Percentiles rank a stretch among this genome's conserved stretches.
These are phyloP conservation scores for Plasmodium falciparum DNA, from an alignment of 169 alveolate genomes.

Conservation along the genomic window DNA sequence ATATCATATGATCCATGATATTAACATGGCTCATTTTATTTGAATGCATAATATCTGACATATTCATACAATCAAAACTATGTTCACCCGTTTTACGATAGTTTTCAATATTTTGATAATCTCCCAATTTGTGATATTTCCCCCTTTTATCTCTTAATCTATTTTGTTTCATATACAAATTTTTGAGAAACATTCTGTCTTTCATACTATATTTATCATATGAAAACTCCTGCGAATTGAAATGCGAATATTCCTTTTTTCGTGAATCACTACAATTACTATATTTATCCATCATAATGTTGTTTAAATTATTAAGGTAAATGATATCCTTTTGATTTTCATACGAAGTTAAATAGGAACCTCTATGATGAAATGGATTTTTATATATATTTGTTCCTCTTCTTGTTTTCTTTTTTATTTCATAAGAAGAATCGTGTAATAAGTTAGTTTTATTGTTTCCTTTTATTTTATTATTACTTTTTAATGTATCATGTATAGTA, in stretches of 20 bases:
- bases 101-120: not conserved
- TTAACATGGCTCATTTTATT: too few relatives aligned
- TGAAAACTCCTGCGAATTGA: conserved; percentile 15
- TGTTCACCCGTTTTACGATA: not conserved
- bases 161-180: conserved; percentile 23
- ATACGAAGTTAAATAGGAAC: conserved; percentile 4
- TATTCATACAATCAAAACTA: not conserved
- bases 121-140: not conserved
- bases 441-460: conserved; percentile 11
- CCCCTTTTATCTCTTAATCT: not conserved
- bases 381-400: conserved; percentile 4
- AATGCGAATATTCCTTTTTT: conserved; percentile 4
- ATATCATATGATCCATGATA: too few relatives aligned
- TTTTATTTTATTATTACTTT: not conserved
- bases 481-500: conserved; percentile 21
- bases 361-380: conserved; percentile 5
- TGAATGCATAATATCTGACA: too few relatives aligned
- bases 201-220: conserved; percentile 18
- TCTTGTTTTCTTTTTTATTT: conserved; percentile 5
- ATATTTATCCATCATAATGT: conserved; percentile 16
- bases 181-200: conserved; percentile 29
- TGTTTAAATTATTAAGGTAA: not conserved
- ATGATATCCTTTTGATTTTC: conserved; percentile 9
- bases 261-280: not conserved
- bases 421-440: conserved; percentile 1